Percentiles rank a stretch among this genome's conserved stretches.
These are phyloP conservation scores for Cryptosporidium canis DNA, from an alignment of 169 alveolate genomes.

Conservation along the genomic window DNA sequence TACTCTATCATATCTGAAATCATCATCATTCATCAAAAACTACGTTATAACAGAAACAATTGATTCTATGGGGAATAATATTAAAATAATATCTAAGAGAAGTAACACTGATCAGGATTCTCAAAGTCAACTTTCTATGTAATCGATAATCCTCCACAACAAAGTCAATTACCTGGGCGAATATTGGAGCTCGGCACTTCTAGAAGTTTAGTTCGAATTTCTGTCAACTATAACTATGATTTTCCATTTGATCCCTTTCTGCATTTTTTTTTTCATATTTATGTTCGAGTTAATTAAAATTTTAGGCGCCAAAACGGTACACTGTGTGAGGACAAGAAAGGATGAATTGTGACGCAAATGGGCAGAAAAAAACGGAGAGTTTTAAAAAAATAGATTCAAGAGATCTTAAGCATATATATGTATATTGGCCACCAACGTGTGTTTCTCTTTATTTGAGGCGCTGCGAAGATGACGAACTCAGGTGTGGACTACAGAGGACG, in stretches of 20 bases:
- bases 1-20: constrained; percentile 46
- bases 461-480: background rate
- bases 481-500: constrained; percentile 59
- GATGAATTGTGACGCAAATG: background rate
- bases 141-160: background rate
- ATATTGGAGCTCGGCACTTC: background rate
- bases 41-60: constrained; percentile 27
- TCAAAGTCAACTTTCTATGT: constrained; percentile 67
- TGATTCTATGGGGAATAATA: constrained; percentile 45
- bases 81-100: constrained; percentile 36
- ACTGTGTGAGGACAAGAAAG: constrained; percentile 63
- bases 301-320: constrained; percentile 33
- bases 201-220: background rate
- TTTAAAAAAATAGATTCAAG: background rate
- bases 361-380: background rate
- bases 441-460: background rate
- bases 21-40: constrained; percentile 37
- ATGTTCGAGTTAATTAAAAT: background rate
- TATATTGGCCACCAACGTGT: background rate
- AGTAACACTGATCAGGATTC: constrained; percentile 35
- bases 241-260: background rate
- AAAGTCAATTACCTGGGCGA: background rate
- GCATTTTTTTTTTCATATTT: background rate
- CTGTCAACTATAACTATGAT: background rate
- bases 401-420: background rate